A percentile compares a stretch with the other conserved stretches of the same genome.
Conservation (phyloP, 352 stramenopile genomes). For the Phytophthora chlamydospora region DNA sequence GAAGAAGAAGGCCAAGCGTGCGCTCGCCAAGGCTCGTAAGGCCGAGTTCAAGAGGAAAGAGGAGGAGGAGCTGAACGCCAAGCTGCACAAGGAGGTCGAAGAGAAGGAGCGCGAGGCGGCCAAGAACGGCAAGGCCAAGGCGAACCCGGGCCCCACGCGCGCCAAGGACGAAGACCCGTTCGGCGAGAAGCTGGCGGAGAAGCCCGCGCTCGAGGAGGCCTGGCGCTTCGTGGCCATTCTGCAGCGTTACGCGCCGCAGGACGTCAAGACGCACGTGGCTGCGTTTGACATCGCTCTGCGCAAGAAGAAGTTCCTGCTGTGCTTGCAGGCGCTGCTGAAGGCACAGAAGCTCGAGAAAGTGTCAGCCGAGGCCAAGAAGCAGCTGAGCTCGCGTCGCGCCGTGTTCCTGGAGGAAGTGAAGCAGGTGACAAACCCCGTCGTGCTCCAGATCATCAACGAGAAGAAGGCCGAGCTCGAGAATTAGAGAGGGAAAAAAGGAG, state of each 20-base stretch:
- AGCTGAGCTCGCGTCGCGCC: constrained; percentile 44
- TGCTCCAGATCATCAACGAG: constrained; percentile 67
- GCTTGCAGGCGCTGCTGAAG: constrained; percentile 78
- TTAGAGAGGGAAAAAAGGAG: constrained; percentile 31
- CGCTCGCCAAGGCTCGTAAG: constrained; percentile 88
- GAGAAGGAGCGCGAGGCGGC: constrained; percentile 69
- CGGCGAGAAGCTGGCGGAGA: constrained; percentile 72
- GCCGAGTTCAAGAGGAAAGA: constrained; percentile 90
- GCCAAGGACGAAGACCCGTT: constrained; percentile 75
- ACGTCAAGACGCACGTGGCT: constrained; percentile 72
- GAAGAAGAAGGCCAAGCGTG: constrained; percentile 93
- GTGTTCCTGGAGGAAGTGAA: constrained; percentile 60
- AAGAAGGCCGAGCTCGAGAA: constrained; percentile 65
- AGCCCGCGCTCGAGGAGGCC: constrained; percentile 73
- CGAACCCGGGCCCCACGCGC: constrained; percentile 44
- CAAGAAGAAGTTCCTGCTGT: constrained; percentile 79
- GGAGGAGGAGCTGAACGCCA: constrained; percentile 72
- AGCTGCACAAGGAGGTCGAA: constrained; percentile 80
- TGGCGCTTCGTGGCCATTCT: constrained; percentile 82
- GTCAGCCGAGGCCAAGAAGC: constrained; percentile 33
- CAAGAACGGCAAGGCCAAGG: constrained; percentile 82
- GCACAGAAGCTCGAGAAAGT: constrained; percentile 45
- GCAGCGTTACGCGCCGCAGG: constrained; percentile 60
- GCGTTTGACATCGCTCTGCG: constrained; percentile 80
- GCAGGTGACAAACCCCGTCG: constrained; percentile 60